Evolutionary conservation across 202 grass and related monocot genomes (phyloP).

Genomic region (Panicum virgatum): DNA sequence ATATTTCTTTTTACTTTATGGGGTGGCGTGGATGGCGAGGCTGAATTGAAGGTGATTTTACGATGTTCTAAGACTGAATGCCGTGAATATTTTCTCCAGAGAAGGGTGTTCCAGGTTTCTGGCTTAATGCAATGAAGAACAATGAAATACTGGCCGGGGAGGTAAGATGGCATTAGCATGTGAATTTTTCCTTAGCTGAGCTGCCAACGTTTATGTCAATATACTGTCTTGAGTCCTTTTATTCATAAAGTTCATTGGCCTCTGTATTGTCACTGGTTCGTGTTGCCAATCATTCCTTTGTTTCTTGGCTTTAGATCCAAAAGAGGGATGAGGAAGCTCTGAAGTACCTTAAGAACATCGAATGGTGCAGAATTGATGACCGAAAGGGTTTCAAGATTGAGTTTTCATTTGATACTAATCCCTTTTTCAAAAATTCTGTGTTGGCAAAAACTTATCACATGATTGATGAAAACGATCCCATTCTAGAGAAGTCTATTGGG

Average conservation of each 20-base stretch:
- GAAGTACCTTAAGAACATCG: slow-evolving; percentile 93
- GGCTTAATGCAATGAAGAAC: slow-evolving; percentile 96
- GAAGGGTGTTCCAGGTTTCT: slow-evolving; percentile 91
- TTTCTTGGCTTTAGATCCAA: slow-evolving; percentile 62
- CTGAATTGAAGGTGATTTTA: not conserved
- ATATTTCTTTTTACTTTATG: not conserved
- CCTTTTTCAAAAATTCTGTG: slow-evolving; percentile 84
- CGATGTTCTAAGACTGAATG: not conserved
- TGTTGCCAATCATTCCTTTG: not conserved
- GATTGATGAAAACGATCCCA: slow-evolving; percentile 96
- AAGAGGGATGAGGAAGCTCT: slow-evolving; percentile 92
- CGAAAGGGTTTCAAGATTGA: slow-evolving; percentile 98
- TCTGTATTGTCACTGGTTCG: not conserved
- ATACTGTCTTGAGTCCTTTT: not conserved
- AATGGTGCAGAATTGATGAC: slow-evolving; percentile 77
- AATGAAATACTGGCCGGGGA: slow-evolving; percentile 90
- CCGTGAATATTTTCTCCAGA: slow-evolving; percentile 27
- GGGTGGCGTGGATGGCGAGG: not conserved
- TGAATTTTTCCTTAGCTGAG: not conserved
- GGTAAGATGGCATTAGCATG: slow-evolving; percentile 32
- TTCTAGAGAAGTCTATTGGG: slow-evolving; percentile 98
- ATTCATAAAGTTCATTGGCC: not conserved
- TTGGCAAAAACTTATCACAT: slow-evolving; percentile 96
- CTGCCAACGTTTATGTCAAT: not conserved
- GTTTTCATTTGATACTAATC: slow-evolving; percentile 78